A percentile compares a stretch with the other conserved stretches of the same genome.
These are phyloP conservation scores for Colletotrichum magnum DNA, from an alignment of 2,329 filamentous ascomycete species.

Conservation along the genomic window DNA sequence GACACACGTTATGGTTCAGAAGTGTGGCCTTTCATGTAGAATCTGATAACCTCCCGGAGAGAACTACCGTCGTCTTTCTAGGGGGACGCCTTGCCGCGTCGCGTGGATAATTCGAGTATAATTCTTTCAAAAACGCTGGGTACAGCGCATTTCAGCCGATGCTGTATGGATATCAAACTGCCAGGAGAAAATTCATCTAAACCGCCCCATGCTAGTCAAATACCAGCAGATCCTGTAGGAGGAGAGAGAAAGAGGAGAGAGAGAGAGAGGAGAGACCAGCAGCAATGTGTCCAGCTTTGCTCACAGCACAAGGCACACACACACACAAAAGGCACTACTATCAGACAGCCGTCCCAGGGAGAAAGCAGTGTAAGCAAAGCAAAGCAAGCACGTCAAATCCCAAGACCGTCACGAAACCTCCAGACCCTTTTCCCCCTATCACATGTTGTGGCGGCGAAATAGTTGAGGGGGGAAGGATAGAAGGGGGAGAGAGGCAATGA, in stretches of 20 bases:
- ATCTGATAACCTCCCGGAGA: no score
- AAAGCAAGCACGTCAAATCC: background rate
- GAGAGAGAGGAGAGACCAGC: background rate
- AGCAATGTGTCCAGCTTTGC: constrained; percentile 2
- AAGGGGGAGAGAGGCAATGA: background rate
- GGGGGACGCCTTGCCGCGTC: no score
- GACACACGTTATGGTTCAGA: no score
- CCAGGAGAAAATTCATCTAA: constrained; percentile 32
- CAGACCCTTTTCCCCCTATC: background rate
- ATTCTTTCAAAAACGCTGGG: constrained; percentile 1
- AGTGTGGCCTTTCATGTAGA: no score
- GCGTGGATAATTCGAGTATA: background rate
- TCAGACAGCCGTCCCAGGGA: constrained; percentile 15
- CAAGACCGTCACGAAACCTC: background rate
- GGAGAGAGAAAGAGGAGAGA: background rate
- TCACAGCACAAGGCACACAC: background rate
- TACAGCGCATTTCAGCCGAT: constrained; percentile 3
- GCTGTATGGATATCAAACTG: constrained; percentile 32
- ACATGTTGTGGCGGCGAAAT: constrained; percentile 22
- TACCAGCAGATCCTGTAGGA: background rate
- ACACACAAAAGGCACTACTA: background rate
- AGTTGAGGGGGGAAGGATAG: background rate
- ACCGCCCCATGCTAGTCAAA: constrained; percentile 21
- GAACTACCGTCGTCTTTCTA: no score
- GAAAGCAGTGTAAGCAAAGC: constrained; percentile 13